Conservation (phyloP, 106 monocot genomes). For the Xerophyta viscosa region DNA sequence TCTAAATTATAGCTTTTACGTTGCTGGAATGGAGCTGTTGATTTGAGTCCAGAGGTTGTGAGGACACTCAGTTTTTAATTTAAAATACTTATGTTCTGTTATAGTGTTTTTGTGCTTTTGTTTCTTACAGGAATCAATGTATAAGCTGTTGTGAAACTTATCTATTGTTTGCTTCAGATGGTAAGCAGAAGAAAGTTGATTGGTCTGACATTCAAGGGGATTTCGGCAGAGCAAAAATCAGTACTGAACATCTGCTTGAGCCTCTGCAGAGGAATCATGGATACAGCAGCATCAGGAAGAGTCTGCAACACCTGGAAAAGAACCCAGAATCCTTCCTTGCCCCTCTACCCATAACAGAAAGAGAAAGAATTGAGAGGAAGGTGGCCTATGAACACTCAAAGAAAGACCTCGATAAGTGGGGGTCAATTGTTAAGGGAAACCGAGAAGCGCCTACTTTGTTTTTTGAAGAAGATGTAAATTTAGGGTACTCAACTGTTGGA, state of each 20-base stretch:
- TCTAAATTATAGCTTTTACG: too few species aligned
- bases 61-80: too few species aligned
- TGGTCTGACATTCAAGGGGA: slow-evolving; percentile 24
- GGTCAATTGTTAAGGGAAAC: slow-evolving; percentile 81
- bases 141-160: slow-evolving; percentile 1
- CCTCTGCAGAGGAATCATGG: slow-evolving; percentile 65
- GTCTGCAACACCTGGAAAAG: slow-evolving; percentile 39
- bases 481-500: slow-evolving; percentile 66
- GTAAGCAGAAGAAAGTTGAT: slow-evolving; percentile 25
- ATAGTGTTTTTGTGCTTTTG: too few species aligned
- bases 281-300: slow-evolving; percentile 70
- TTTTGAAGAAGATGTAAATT: slow-evolving; percentile 62
- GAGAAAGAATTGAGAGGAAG: slow-evolving; percentile 71
- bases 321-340: slow-evolving; percentile 49
- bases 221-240: slow-evolving; percentile 22
- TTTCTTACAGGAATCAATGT: too few species aligned
- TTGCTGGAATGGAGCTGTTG: too few species aligned
- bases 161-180: slow-evolving; percentile 17
- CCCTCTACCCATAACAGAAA: slow-evolving; percentile 72
- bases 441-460: slow-evolving; percentile 76
- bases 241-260: slow-evolving; percentile 56
- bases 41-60: too few species aligned
- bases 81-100: too few species aligned
- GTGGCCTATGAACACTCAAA: slow-evolving; percentile 62
- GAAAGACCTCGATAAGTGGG: slow-evolving; percentile 96